Evolutionary conservation across 345 rosid species (phyloP).

Genomic region (Fremontodendron californicum): DNA sequence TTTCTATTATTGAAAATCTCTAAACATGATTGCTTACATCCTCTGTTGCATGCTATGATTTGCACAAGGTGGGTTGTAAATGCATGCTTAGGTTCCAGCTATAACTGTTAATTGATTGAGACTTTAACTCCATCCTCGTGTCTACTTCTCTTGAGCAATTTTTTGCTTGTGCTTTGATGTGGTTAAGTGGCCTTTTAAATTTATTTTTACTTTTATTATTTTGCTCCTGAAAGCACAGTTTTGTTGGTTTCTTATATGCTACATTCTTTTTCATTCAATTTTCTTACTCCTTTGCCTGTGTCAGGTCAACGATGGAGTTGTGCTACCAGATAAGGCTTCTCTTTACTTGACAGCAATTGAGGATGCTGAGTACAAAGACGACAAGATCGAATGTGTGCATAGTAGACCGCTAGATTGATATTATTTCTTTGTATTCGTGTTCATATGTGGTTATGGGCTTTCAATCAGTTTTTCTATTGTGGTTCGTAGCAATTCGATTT

Average conservation of each 20-base stretch:
- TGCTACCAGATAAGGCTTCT: constrained; percentile 90
- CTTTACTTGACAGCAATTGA: constrained; percentile 84
- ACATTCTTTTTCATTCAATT: background rate
- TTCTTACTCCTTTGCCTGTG: constrained; percentile 8
- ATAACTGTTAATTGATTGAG: background rate
- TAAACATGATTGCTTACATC: background rate
- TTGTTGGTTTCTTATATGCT: background rate
- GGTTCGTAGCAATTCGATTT: background rate
- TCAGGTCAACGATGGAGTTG: constrained; percentile 72
- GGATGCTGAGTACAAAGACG: constrained; percentile 91
- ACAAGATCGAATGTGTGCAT: constrained; percentile 84
- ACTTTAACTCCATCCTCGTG: background rate
- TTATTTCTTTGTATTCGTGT: background rate
- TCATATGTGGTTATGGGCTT: background rate
- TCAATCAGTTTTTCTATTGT: background rate
- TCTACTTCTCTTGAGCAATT: background rate
- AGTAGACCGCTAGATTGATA: background rate
- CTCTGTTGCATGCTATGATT: background rate
- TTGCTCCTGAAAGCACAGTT: background rate
- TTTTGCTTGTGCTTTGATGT: background rate
- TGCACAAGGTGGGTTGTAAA: background rate
- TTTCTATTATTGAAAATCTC: background rate
- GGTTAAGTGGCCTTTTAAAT: background rate
- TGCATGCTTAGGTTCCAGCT: background rate
- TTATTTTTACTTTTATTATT: background rate